Conservation (phyloP, 345 rosid species). For the Bruguiera gymnorhiza region DNA sequence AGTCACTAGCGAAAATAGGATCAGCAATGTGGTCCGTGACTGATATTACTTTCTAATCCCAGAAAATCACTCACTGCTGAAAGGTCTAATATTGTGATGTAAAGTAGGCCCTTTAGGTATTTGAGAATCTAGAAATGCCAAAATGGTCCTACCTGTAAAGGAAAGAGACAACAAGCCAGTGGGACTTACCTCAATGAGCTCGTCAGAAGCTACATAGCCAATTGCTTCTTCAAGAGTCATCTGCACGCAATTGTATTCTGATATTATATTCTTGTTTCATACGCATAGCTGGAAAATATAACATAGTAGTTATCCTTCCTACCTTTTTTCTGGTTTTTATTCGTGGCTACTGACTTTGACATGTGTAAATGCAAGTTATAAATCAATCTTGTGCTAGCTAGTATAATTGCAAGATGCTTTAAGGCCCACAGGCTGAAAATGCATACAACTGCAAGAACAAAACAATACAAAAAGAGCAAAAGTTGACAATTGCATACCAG, state of each 20-base stretch:
- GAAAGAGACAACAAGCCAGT: neutral
- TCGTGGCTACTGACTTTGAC: neutral
- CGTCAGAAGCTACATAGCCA: constrained; percentile 94
- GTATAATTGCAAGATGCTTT: neutral
- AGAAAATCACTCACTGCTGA: too few relatives aligned
- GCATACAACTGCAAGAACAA: neutral
- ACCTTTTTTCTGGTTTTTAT: neutral
- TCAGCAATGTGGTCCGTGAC: too few relatives aligned
- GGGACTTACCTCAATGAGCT: constrained; percentile 78
- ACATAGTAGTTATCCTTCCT: too few relatives aligned
- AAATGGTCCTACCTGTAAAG: neutral
- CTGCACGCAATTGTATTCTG: constrained; percentile 40
- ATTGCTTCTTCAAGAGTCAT: constrained; percentile 97
- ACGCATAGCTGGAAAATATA: neutral
- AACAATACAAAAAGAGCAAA: constrained; percentile 7
- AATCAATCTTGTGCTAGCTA: neutral
- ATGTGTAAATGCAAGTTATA: neutral
- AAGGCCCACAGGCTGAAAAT: neutral
- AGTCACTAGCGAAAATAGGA: too few relatives aligned
- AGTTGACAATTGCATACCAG: constrained; percentile 41
- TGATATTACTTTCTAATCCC: too few relatives aligned
- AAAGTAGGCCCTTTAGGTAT: neutral
- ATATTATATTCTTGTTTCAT: constrained; percentile 4
- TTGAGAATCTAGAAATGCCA: too few relatives aligned
- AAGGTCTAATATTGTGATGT: too few relatives aligned